Percentiles rank a stretch among this genome's conserved stretches.
Conservation (phyloP, 2,329 filamentous ascomycete genomes). For the Zarea fungicola region DNA sequence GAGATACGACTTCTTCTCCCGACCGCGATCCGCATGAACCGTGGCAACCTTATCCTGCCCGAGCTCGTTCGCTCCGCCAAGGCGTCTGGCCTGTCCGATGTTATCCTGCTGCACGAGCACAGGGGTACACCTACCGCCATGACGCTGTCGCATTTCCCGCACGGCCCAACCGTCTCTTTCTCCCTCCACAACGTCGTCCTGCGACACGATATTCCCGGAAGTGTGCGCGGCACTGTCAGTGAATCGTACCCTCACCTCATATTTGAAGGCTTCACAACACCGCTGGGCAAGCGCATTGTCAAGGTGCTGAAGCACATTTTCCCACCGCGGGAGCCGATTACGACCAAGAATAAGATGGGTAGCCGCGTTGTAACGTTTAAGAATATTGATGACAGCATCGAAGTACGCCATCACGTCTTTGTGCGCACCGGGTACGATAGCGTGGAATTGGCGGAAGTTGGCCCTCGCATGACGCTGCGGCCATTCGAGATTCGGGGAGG, state of each 20-base stretch:
- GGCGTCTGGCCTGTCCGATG: constrained; percentile 73
- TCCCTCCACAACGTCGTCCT: constrained; percentile 89
- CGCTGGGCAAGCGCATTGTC: constrained; percentile 73
- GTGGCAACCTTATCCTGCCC: constrained; percentile 82
- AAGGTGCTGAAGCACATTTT: constrained; percentile 93
- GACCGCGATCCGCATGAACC: constrained; percentile 81
- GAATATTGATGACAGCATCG: constrained; percentile 89
- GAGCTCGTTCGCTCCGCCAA: constrained; percentile 81
- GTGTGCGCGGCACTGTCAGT: constrained; percentile 78
- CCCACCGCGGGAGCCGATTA: constrained; percentile 75
- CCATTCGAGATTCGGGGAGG: constrained; percentile 89
- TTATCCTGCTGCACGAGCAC: constrained; percentile 87
- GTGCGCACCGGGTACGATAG: constrained; percentile 87
- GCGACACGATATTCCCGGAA: constrained; percentile 86
- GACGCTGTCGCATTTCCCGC: constrained; percentile 80
- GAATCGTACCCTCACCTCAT: constrained; percentile 93
- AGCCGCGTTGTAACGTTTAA: constrained; percentile 89
- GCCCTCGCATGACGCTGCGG: constrained; percentile 95
- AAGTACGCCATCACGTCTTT: constrained; percentile 79
- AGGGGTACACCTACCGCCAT: constrained; percentile 87
- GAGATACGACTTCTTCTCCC: constrained; percentile 81
- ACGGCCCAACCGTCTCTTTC: constrained; percentile 76
- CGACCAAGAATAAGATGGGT: constrained; percentile 68
- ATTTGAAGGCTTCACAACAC: constrained; percentile 86
- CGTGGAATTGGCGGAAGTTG: constrained; percentile 83